A percentile compares a stretch with the other conserved stretches of the same genome.
Evolutionary conservation across 148 eudicot genomes (phyloP).

Genomic region (Euryodendron excelsum): DNA sequence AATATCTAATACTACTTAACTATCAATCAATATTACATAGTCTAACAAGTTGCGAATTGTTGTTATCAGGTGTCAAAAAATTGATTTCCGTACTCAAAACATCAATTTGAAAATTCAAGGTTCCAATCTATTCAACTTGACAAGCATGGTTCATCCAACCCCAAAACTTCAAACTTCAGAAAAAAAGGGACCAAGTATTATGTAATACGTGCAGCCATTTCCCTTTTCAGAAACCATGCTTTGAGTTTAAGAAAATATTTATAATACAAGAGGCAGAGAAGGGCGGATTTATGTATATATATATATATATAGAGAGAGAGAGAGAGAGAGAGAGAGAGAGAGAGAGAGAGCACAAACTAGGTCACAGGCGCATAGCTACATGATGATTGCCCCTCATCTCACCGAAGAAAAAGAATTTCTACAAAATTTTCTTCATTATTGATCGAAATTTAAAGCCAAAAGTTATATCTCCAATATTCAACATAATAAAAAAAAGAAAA

Average conservation of each 20-base stretch:
- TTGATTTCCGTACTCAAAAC: background rate
- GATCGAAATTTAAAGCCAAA: background rate
- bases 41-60: too few species aligned
- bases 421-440: background rate
- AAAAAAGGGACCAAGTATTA: background rate
- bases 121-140: background rate
- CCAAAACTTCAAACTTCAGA: background rate
- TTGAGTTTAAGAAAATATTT: background rate
- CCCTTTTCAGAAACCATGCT: background rate
- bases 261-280: too few species aligned
- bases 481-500: background rate
- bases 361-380: too few species aligned
- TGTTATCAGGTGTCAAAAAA: background rate
- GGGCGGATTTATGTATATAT: too few species aligned
- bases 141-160: background rate
- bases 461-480: background rate
- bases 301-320: too few species aligned
- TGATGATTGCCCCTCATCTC: background rate
- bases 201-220: background rate
- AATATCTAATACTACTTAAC: too few species aligned
- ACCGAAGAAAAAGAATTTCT: background rate
- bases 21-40: too few species aligned
- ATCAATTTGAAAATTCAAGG: background rate
- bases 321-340: background rate
- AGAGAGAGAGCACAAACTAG: too few species aligned